Evolutionary conservation across 2,329 filamentous ascomycete genomes (phyloP), one percentile per base, ranked within the genome.

Genomic region (Alternaria gaisen): DNA sequence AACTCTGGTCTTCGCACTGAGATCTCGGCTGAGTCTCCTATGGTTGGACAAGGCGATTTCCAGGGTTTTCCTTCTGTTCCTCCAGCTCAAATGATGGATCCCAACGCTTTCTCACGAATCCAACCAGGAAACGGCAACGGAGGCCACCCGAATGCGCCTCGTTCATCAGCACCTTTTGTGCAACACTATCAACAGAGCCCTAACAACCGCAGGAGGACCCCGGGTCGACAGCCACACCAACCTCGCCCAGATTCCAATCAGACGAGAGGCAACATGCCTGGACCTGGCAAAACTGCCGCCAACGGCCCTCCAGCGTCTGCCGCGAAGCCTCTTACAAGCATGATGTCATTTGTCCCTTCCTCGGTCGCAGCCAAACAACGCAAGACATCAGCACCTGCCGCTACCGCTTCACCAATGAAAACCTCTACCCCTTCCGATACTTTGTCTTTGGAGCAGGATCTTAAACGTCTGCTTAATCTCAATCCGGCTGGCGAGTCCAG

Each of bases 1-100:
- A 79, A 80, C 30, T 83, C 82, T 32, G 73, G 75, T 51, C 74
- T 83, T 10, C 80, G 81, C 16, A 81, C 81, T 32, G 80, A 83
- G 58, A 70, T 82, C 42, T 77, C 72, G 10, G 72, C 75, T 12
- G 71, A 74, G 54, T 76, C 75, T 24, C 72, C 76, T 10, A 46
- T 70, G 16, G 55, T 71, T 18, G 56, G 66, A 18, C 72, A 73
- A 41, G 64, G 58, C 41, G 57, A 61, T 4, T 72, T 72, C 51
- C 65, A 68, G 10, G 68, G 68, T 8, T 75, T 76, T 56, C 62
- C 72, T 26, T 63, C 70, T 47, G 59, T 72, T 28, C 32, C 68
- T 41, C 59, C 63, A 8, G 50, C 65, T 20, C 52, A 52, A 20
- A 60, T 63, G 16, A 66, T 68, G 48, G 70, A 73, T 42, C 59